Evolutionary conservation across 106 monocot species (phyloP), one percentile per base, ranked within the genome.

Genomic region (Acorus gramineus): DNA sequence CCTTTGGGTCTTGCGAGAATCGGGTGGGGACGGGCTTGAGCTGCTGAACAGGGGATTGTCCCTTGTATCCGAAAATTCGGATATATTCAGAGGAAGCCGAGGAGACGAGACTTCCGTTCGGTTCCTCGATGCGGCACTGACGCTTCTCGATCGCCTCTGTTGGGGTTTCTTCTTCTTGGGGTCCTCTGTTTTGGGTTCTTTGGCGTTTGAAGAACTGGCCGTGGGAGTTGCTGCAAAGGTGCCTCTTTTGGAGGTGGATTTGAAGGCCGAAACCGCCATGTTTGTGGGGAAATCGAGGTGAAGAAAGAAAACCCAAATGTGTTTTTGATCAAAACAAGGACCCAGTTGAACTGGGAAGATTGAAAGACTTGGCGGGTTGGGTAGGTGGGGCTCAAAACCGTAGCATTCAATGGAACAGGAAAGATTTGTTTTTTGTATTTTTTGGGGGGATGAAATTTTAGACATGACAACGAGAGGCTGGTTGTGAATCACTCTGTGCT

Each of bases 41-140:
- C 59, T 58, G 8, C 57, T 68, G 42, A 78, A 82, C 2, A 78
- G 52, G 8, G 82, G 82, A 55, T 82, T 82, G 47, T 82, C 71
- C 64, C 74, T 74, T 45, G 54, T 78, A 28, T 68, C 75, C 42
- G 60, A 7, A 53, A 67, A 78, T 28, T 69, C 74, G 14, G 61
- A 13, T 44, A 48, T 53, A 8, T n/a, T 46, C 4, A 65, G 48
- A 43, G 67, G 11, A 44, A 44, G n/a, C 4, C 65, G 48, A 43
- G 67, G 11, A 44, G 50, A 8, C 44, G 48, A 4, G 10, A 49
- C 42, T 2, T 56, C 43, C 47, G 46, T 7, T 2, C 2, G 42
- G 13, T 52, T 50, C 44, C 71, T 63, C 10, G 74, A 60, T 52
- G 11, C 79, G 2, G 75, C 79, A 64, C 76, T 83, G 10, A 79